Evolutionary conservation across 2,329 filamentous ascomycete genomes (phyloP).

Genomic region (Aureobasidium sp.): DNA sequence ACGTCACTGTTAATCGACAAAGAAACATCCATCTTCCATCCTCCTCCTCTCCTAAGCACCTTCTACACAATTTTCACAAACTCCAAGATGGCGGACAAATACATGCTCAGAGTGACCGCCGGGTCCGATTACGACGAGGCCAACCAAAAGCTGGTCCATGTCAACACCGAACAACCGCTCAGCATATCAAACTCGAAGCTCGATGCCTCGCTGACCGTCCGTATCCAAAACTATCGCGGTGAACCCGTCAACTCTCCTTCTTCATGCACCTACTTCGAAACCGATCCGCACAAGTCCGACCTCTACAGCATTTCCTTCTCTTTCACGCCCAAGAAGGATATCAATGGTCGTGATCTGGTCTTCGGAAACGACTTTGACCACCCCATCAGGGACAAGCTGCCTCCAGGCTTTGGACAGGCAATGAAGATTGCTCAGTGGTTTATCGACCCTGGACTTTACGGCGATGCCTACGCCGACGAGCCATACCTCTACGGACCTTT

Average conservation of each 20-base stretch:
- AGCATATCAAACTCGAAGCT: conserved; percentile 56
- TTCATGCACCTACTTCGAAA: conserved; percentile 69
- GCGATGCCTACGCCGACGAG: conserved; percentile 77
- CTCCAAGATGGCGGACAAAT: conserved; percentile 53
- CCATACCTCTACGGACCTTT: conserved; percentile 82
- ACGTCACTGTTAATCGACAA: background rate
- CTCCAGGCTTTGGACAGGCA: conserved; percentile 77
- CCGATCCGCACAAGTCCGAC: conserved; percentile 61
- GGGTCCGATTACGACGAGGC: conserved; percentile 64
- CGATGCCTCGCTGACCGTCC: conserved; percentile 61
- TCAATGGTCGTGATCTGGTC: conserved; percentile 65
- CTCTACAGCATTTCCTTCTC: conserved; percentile 78
- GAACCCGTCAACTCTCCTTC: conserved; percentile 61
- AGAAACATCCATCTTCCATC: background rate
- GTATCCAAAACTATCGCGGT: conserved; percentile 61
- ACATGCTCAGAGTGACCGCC: conserved; percentile 73
- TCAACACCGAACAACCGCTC: conserved; percentile 61
- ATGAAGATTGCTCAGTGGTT: conserved; percentile 82
- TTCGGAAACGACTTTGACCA: conserved; percentile 96
- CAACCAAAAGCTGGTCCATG: conserved; percentile 64
- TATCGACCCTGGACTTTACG: conserved; percentile 84
- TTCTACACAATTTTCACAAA: background rate
- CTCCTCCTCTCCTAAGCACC: background rate
- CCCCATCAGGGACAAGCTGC: conserved; percentile 76
- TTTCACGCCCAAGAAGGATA: conserved; percentile 61